Percentiles rank a stretch among this genome's conserved stretches.
These are phyloP conservation scores for Mycena amicta DNA, from an alignment of 768 basidiomycete species.

Conservation along the genomic window DNA sequence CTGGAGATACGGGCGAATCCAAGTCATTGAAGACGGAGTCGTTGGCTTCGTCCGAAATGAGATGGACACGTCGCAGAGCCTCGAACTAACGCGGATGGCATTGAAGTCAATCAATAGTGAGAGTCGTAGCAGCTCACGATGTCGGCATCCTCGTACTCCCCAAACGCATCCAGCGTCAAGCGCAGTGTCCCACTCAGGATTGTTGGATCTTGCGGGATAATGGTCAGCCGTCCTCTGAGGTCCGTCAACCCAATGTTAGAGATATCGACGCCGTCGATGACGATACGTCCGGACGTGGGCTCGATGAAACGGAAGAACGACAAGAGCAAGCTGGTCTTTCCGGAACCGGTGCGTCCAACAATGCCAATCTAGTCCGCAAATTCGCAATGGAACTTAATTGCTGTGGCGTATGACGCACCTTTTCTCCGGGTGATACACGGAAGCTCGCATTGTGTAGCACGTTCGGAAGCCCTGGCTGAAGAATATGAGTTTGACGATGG, in stretches of 20 bases:
- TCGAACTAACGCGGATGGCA: neutral
- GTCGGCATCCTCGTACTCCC: neutral
- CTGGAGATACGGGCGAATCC: neutral
- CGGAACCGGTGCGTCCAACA: slow-evolving; percentile 1
- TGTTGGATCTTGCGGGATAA: slow-evolving; percentile 1
- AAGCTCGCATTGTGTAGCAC: slow-evolving; percentile 15
- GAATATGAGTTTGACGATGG: neutral
- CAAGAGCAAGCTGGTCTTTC: slow-evolving; percentile 13
- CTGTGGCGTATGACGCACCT: slow-evolving; percentile 2
- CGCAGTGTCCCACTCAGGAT: neutral
- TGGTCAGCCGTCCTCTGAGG: neutral
- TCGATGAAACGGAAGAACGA: slow-evolving; percentile 11
- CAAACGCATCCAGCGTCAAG: neutral
- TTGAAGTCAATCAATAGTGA: too few species aligned
- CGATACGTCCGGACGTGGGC: slow-evolving; percentile 1
- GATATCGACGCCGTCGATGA: slow-evolving; percentile 12
- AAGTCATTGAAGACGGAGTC: neutral
- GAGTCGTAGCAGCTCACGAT: neutral
- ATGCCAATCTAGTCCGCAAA: neutral
- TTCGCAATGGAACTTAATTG: neutral
- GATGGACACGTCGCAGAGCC: neutral
- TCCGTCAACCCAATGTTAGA: neutral
- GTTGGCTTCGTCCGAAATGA: neutral
- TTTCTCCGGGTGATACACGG: slow-evolving; percentile 12
- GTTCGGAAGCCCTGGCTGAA: neutral